Evolutionary conservation across 768 basidiomycete genomes (phyloP), one percentile per base, ranked within the genome.

Genomic region (button mushroom (Agaricus bisporus)): DNA sequence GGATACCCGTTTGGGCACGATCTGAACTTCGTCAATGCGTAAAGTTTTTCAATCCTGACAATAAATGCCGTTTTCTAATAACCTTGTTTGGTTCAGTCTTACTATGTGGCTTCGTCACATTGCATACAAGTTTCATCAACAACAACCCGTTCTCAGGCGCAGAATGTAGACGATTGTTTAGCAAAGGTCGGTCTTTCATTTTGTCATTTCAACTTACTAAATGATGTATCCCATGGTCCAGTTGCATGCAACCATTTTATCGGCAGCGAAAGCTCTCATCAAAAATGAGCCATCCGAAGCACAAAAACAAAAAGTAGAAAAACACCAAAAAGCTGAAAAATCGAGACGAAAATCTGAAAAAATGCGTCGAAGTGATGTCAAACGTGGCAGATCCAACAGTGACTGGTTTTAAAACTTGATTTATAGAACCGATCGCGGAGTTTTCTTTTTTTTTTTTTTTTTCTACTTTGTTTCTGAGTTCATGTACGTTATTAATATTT

Each of bases 161-260:
- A 83, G 60, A 92, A 91, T 57, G 67, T 89, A 15, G 79, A 85
- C 9, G 86, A 91, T 52, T 86, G 83, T 57, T 70, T 91, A 38
- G 59, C 68, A 4, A 91, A 88, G 74, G 89, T 82, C 41, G 14
- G 65, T 55, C 45, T 17, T 47, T 20, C 35, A 48, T 46, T 26
- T 17, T 37, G 32, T 32, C 36, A n/a, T 26, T 5, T 1, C 36
- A 42, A 49, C 22, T 4, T 22, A 44, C 29, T 38, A 26, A 44
- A 46, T n/a, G 14, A 54, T 36, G 26, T 37, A 41, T 17, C 25
- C 25, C 14, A 6, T 17, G 25, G 17, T 44, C 2, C 49, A 88
- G 85, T 73, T 86, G 29, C 83, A 82, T 56, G 50, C 65, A 12
- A 57, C 85, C 18, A 69, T 88, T 38, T 56, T 80, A 11, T 58